Conservation (phyloP, 2,329 filamentous ascomycete species). For the Arthrobotrys megalospora region DNA sequence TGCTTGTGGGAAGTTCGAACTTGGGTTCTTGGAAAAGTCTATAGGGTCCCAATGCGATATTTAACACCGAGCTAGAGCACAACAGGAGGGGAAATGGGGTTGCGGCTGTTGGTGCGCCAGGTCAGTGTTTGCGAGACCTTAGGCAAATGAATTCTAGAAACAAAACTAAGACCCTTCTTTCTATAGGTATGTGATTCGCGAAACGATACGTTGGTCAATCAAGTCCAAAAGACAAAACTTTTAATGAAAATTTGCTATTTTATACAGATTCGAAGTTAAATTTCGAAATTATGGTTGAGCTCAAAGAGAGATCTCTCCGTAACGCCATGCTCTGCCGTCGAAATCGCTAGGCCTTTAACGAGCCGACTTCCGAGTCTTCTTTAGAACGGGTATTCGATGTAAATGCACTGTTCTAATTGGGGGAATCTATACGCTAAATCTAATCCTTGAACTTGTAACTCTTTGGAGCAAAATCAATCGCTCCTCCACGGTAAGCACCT, state of each 20-base stretch:
- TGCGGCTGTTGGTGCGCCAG: too few relatives aligned
- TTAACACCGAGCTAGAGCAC: too few relatives aligned
- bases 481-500: conserved; percentile 89
- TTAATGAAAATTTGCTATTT: conserved; percentile 14
- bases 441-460: conserved; percentile 96
- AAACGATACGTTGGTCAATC: not conserved
- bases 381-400: not conserved
- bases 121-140: too few relatives aligned
- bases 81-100: too few relatives aligned
- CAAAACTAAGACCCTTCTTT: too few relatives aligned
- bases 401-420: conserved; percentile 7
- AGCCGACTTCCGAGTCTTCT: not conserved
- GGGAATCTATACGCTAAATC: conserved; percentile 5
- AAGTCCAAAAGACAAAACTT: not conserved
- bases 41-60: too few relatives aligned
- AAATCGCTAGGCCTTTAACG: not conserved
- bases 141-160: too few relatives aligned
- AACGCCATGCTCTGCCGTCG: conserved; percentile 1
- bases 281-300: not conserved
- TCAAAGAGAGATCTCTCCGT: not conserved
- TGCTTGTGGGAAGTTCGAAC: too few relatives aligned
- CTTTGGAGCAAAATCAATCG: conserved; percentile 85
- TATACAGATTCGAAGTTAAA: conserved; percentile 1
- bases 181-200: not conserved
- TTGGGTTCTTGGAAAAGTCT: too few relatives aligned